A percentile compares a stretch with the other conserved stretches of the same genome.
phyloP scores from a whole-genome alignment of 2,329 filamentous ascomycete genomes.

The Alternaria postmessia region DNA sequence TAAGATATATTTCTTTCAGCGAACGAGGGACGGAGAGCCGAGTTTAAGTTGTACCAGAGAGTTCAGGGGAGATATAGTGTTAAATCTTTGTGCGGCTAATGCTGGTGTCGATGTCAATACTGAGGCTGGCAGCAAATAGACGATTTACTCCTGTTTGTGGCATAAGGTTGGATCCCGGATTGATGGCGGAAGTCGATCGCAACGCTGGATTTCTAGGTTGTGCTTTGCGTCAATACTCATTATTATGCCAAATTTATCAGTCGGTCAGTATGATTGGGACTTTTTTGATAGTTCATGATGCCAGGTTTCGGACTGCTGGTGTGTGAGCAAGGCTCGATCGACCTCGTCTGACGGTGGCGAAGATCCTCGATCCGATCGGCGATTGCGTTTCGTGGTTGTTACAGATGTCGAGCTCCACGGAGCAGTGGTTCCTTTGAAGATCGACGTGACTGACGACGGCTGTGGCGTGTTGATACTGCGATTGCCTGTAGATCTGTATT shows the following conservation, averaged over 20 bases:
- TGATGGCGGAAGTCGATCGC: too few relatives aligned
- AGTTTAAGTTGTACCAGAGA: too few relatives aligned
- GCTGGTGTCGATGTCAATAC: too few relatives aligned
- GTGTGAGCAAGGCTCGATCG: neutral
- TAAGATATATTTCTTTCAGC: too few relatives aligned
- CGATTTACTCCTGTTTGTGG: too few relatives aligned
- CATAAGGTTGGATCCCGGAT: too few relatives aligned
- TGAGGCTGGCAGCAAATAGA: too few relatives aligned
- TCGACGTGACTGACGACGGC: neutral
- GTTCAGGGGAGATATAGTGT: too few relatives aligned
- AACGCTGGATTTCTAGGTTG: fast-evolving
- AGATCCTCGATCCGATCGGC: neutral
- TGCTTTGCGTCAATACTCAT: too few relatives aligned
- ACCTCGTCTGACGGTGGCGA: neutral
- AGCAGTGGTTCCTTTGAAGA: neutral
- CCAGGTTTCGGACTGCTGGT: neutral
- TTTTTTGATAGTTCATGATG: neutral
- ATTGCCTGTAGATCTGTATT: slow-evolving; percentile 9
- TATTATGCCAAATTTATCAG: neutral
- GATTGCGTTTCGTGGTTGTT: neutral
- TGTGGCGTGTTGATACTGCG: slow-evolving; percentile 8
- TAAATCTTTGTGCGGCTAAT: too few relatives aligned
- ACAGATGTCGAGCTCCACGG: neutral
- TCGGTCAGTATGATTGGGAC: neutral
- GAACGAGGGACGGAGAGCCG: too few relatives aligned